Percentiles rank a stretch among this genome's conserved stretches.
These are phyloP conservation scores for Fusarium tupiense DNA, from an alignment of 2,329 filamentous ascomycete species.

Conservation along the genomic window DNA sequence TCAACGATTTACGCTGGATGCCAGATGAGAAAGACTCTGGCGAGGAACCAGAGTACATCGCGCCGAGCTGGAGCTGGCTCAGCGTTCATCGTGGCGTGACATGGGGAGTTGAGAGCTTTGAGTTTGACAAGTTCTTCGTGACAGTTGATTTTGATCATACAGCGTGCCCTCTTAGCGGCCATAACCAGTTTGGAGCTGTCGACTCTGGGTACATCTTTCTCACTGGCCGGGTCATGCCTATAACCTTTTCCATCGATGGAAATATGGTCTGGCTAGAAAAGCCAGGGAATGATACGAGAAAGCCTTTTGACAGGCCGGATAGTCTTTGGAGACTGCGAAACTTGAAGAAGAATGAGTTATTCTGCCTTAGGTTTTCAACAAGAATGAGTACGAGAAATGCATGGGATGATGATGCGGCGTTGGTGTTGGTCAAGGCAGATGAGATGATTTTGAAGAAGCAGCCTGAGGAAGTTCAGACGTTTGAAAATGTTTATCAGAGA, in stretches of 20 bases:
- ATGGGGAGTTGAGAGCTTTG: slow-evolving; percentile 28
- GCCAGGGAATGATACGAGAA: neutral
- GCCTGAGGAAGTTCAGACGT: slow-evolving; percentile 19
- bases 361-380: slow-evolving; percentile 25
- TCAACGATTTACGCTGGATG: slow-evolving; percentile 33
- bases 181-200: slow-evolving; percentile 33
- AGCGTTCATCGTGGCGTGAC: slow-evolving; percentile 37
- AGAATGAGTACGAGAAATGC: slow-evolving; percentile 7
- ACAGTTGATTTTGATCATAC: slow-evolving; percentile 17
- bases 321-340: slow-evolving; percentile 24
- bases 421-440: slow-evolving; percentile 26
- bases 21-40: slow-evolving; percentile 18
- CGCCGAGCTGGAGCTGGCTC: slow-evolving; percentile 43
- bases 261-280: slow-evolving; percentile 14
- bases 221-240: slow-evolving; percentile 20
- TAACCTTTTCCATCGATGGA: slow-evolving; percentile 1
- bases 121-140: slow-evolving; percentile 19
- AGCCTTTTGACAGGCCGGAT: slow-evolving; percentile 22
- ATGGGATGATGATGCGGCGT: slow-evolving; percentile 30
- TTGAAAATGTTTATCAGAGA: slow-evolving; percentile 27
- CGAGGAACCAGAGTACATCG: slow-evolving; percentile 2
- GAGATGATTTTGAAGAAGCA: slow-evolving; percentile 9
- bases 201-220: slow-evolving; percentile 33
- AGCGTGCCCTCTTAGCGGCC: neutral
- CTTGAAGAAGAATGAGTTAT: neutral